Base-by-base conservation (phyloP, 768 basidiomycete genomes). In the Multifurca ochricompacta region DNA sequence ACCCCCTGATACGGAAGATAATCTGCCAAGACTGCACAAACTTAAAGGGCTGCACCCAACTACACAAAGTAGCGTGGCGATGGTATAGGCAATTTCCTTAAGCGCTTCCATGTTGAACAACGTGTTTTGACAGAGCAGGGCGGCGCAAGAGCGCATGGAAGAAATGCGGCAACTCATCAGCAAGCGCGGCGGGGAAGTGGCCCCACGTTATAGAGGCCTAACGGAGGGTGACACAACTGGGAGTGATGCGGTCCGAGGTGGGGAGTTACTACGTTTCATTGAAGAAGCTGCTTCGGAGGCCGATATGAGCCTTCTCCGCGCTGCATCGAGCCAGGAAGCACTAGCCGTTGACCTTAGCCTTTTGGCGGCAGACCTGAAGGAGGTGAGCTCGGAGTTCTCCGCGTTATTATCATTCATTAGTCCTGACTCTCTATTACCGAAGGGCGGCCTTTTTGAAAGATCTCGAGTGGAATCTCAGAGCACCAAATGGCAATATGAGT, bases 151-250 rank as follows among this genome's bases (percentile, higher is more conserved):
- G 32, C 81, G 90, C 21, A 76, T 90, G 74, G 81, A 88, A 62
- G 90, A 92, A 66, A 88, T 92, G 88, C 78, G 82, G 36, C 79
- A 78, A 59, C 71, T 89, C 52, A 89, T 92, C 54, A 70, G 73
- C 34, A 77, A 73, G 57, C 73, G 88, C 59, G 74, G 79, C 62
- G 73, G 69, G 16, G 83, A 83, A 32, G 67, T 13, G 34, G 35
- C 39, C n/a, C 35, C 57, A 27, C 60, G 63, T 37, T 27, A 63
- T 64, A 60, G 51, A 32, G 55, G 62, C 6, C 45, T 62, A 41
- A 43, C 43, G 71, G 42, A 70, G 50, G 43, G 71, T 54, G 68
- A 70, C 48, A 67, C 66, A 41, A 58, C 66, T n/a, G 54, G 36
- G 40, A 52, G 53, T 16, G 58, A 54, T 18, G 34, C 23, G 11